A percentile compares a stretch with the other conserved stretches of the same genome.
These are phyloP conservation scores for Neoarthrinium moseri DNA, from an alignment of 2,329 filamentous ascomycete species.

Conservation along the genomic window DNA sequence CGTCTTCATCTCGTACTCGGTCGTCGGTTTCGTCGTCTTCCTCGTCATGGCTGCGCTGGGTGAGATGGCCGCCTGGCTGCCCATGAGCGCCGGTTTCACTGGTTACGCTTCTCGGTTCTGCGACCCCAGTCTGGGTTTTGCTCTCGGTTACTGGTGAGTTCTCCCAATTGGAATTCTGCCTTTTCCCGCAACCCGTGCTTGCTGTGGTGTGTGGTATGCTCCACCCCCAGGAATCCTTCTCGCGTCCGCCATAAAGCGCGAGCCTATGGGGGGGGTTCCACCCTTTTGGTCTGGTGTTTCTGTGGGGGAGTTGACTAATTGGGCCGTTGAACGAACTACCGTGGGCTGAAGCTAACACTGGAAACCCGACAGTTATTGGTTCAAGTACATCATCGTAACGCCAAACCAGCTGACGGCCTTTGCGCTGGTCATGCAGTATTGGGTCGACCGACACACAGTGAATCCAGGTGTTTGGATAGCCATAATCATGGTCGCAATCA, in stretches of 20 bases:
- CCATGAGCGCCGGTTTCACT: conserved; percentile 75
- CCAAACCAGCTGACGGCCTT: conserved; percentile 82
- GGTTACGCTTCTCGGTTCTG: conserved; percentile 78
- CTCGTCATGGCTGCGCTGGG: conserved; percentile 79
- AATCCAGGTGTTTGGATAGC: conserved; percentile 82
- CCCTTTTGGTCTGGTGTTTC: no score
- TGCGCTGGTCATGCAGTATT: conserved; percentile 77
- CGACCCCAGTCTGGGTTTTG: conserved; percentile 78
- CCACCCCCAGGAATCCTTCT: no score
- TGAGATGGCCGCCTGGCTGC: conserved; percentile 83
- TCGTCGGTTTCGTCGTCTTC: conserved; percentile 72
- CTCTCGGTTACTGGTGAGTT: conserved; percentile 68
- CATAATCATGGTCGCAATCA: conserved; percentile 62
- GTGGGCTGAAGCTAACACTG: no score
- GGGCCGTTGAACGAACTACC: no score
- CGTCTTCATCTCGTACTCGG: conserved; percentile 69
- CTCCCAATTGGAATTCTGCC: neutral
- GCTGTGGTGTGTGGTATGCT: no score
- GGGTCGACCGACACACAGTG: conserved; percentile 63
- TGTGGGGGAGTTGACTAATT: no score
- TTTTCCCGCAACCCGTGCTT: neutral
- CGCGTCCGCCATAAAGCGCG: no score
- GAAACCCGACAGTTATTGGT: conserved; percentile 60
- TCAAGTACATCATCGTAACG: conserved; percentile 82
- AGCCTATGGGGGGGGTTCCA: no score